A percentile compares a stretch with the other conserved stretches of the same genome.
These are phyloP conservation scores for Biscutella laevigata DNA, from an alignment of 441 rosid species.

Conservation along the genomic window DNA sequence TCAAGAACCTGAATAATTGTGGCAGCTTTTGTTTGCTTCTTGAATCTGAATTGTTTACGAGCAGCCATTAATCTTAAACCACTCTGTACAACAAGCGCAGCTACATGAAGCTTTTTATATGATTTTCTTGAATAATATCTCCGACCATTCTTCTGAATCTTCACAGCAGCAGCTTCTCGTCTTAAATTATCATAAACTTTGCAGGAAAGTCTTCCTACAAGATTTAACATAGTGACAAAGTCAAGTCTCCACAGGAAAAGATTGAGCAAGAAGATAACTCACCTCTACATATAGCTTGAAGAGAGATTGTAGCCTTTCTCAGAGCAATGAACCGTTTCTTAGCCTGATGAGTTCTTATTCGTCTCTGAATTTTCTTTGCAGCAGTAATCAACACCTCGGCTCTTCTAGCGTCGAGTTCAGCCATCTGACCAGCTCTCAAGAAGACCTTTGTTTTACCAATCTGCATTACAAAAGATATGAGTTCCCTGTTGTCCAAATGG, in stretches of 20 bases:
- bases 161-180: constrained; percentile 66
- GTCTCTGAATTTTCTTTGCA: constrained; percentile 81
- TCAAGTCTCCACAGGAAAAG: background rate
- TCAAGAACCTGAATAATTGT: constrained; percentile 61
- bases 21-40: constrained; percentile 67
- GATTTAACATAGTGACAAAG: constrained; percentile 10
- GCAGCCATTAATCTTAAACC: constrained; percentile 80
- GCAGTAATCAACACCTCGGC: constrained; percentile 78
- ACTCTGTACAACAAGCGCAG: constrained; percentile 61
- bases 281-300: constrained; percentile 89
- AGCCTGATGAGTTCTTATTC: constrained; percentile 62
- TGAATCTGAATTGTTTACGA: constrained; percentile 64
- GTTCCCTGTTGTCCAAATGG: constrained; percentile 1
- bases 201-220: constrained; percentile 72
- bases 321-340: constrained; percentile 63
- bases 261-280: constrained; percentile 14
- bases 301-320: constrained; percentile 46
- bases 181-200: constrained; percentile 42
- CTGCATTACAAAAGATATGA: constrained; percentile 41
- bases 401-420: constrained; percentile 88
- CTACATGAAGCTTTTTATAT: constrained; percentile 53
- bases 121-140: constrained; percentile 49
- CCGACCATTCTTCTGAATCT: constrained; percentile 76
- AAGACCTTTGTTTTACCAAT: constrained; percentile 93
- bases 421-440: constrained; percentile 99